Evolutionary conservation across 139 green algal species (phyloP).

Genomic region (Coelastrella sp.): DNA sequence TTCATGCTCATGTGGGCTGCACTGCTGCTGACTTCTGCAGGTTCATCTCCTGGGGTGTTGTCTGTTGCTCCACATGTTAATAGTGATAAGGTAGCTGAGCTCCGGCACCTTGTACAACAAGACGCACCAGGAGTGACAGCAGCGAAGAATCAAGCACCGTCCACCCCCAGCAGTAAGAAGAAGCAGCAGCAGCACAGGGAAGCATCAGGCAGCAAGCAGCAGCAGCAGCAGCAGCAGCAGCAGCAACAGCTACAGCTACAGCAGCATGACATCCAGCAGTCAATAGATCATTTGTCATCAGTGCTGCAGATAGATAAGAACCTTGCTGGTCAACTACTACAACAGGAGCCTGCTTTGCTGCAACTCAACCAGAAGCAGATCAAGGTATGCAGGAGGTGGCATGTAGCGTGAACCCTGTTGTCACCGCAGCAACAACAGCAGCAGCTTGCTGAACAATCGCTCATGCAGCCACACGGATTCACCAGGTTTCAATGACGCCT

Average conservation of each 20-base stretch:
- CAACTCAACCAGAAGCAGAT: neutral
- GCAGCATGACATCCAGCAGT: neutral
- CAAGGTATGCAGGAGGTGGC: neutral
- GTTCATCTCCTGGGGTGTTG: neutral
- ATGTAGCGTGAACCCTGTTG: neutral
- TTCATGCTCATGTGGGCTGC: neutral
- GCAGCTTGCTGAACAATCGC: neutral
- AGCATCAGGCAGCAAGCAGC: neutral
- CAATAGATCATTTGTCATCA: neutral
- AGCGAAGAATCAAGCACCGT: too few relatives aligned
- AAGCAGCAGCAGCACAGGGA: neutral
- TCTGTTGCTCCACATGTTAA: neutral
- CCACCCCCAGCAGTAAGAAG: neutral
- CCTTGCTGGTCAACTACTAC: neutral
- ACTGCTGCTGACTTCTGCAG: neutral
- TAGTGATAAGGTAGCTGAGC: constrained; percentile 18
- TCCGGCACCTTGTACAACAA: neutral
- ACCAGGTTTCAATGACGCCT: too few relatives aligned
- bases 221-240: neutral
- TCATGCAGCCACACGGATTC: too few relatives aligned
- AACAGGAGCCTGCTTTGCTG: constrained; percentile 6
- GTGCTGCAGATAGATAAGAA: neutral
- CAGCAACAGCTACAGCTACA: constrained; percentile 21
- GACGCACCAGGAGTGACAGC: neutral
- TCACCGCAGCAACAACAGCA: neutral